Percentiles rank a stretch among this genome's conserved stretches.
These are phyloP conservation scores for Mediolabrus comicus DNA, from an alignment of 108 stramenopile species.

Conservation along the genomic window DNA sequence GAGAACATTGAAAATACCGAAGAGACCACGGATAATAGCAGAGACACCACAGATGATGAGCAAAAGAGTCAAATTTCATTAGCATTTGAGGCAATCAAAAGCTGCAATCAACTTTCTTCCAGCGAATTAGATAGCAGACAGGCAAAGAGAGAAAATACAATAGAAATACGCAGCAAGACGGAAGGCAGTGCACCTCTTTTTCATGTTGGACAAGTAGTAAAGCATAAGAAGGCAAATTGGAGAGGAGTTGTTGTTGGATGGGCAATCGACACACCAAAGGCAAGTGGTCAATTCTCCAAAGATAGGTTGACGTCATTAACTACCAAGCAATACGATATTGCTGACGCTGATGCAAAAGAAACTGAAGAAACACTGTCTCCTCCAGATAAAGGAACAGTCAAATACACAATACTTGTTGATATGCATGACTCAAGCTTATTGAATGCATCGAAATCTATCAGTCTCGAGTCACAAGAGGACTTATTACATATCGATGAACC, in stretches of 20 bases:
- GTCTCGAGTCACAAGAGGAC: slow-evolving; percentile 48
- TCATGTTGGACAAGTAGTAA: slow-evolving; percentile 73
- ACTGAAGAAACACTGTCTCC: neutral
- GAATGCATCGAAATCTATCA: slow-evolving; percentile 21
- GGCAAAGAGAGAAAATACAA: slow-evolving; percentile 18
- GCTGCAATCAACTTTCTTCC: slow-evolving; percentile 65
- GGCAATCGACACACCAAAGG: slow-evolving; percentile 27
- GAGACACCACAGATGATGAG: slow-evolving; percentile 9
- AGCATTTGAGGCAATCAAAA: slow-evolving; percentile 74
- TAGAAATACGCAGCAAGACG: slow-evolving; percentile 17
- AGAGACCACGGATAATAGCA: neutral
- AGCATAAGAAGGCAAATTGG: slow-evolving; percentile 65
- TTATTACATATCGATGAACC: slow-evolving; percentile 55
- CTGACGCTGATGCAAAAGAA: neutral
- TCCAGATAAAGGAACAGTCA: slow-evolving; percentile 24
- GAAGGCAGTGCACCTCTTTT: slow-evolving; percentile 31
- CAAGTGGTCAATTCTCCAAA: neutral
- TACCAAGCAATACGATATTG: slow-evolving; percentile 52
- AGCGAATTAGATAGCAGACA: slow-evolving; percentile 38
- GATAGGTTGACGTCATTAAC: slow-evolving; percentile 63
- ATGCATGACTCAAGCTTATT: slow-evolving; percentile 60
- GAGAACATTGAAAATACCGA: neutral
- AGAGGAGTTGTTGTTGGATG: slow-evolving; percentile 78
- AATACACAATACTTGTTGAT: slow-evolving; percentile 67
- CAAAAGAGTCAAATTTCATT: slow-evolving; percentile 53